Evolutionary conservation across 768 basidiomycete genomes (phyloP).

Genomic region (Epithele typhae): DNA sequence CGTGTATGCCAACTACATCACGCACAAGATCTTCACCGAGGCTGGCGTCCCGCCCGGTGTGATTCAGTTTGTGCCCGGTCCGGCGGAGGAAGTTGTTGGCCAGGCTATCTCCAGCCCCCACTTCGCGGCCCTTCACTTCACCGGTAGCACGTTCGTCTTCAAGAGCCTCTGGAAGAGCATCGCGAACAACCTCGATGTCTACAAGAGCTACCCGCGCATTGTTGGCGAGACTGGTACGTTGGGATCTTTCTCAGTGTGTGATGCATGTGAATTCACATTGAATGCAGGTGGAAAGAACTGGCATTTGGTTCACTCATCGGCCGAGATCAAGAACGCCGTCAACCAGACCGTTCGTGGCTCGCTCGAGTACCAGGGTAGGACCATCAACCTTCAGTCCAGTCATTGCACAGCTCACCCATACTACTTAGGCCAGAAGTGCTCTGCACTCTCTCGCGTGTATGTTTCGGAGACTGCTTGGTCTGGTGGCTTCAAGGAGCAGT

Average conservation of each 20-base stretch:
- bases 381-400: no score
- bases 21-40: conserved; percentile 87
- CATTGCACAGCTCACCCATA: no score
- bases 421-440: conserved; percentile 99
- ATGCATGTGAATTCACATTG: background rate
- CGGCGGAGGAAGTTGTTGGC: conserved; percentile 78
- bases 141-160: conserved; percentile 93
- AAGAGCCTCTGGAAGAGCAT: conserved; percentile 97
- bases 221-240: conserved; percentile 84
- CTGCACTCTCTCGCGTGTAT: conserved; percentile 88
- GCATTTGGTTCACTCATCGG: conserved; percentile 86
- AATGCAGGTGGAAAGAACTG: conserved; percentile 87
- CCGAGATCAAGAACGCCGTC: conserved; percentile 87
- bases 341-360: conserved; percentile 82
- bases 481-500: conserved; percentile 76
- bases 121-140: conserved; percentile 94
- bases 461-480: conserved; percentile 87
- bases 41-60: conserved; percentile 93
- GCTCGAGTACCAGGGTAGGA: conserved; percentile 97
- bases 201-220: conserved; percentile 87
- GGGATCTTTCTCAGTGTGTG: background rate
- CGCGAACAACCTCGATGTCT: conserved; percentile 79
- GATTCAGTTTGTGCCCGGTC: conserved; percentile 94
- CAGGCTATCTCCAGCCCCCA: conserved; percentile 74
- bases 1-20: conserved; percentile 91